Base-by-base conservation (phyloP, 2,329 filamentous ascomycete genomes). In the Pestalotiopsis fici region DNA sequence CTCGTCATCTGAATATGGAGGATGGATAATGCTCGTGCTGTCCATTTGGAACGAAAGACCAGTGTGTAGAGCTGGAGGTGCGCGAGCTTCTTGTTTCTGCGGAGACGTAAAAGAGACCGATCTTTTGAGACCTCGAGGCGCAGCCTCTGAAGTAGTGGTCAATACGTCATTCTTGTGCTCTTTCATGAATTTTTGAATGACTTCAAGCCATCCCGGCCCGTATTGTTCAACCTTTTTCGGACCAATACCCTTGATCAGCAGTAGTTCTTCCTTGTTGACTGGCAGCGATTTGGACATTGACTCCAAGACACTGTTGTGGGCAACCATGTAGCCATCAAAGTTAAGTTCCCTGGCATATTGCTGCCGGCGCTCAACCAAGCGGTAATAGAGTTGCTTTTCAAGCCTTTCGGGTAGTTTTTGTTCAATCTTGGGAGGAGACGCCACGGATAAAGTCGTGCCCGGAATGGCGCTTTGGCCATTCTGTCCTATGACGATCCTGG, bases 31-130 rank as follows among this genome's bases (percentile, higher is more conserved):
- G 4, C n/a, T 37, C 15, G 65, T 37, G 4, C 62, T 25, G 18
- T 21, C 57, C 65, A 66, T 62, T 4, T 56, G 43, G 6, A 66
- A 66, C 4, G 65, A 66, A 37, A 66, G 25, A 2, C 65, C 65
- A 11, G 57, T 66, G 21, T 66, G 35, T 50, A 62, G 35, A 2
- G n/a, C 27, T 11, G 27, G 39, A 18, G 65, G 56, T 25, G 65
- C 21, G 43, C 39, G 18, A 61, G 39, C 21, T 47, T 57, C 57
- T 55, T 55, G 35, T 28, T 43, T 28, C 50, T 62, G 65, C 28
- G 56, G 37, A 28, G 57, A 4, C 35, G 57, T 2, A 31, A 37
- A n/a, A 54, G 56, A 35, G 37, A 43, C 59, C 25, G 27, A 11
- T 25, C 59, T 39, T 27, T 47, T 47, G 31, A 47, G 4, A 35